Base-by-base conservation (phyloP, 2,329 filamentous ascomycete genomes). In the Sarocladium kiliense region DNA sequence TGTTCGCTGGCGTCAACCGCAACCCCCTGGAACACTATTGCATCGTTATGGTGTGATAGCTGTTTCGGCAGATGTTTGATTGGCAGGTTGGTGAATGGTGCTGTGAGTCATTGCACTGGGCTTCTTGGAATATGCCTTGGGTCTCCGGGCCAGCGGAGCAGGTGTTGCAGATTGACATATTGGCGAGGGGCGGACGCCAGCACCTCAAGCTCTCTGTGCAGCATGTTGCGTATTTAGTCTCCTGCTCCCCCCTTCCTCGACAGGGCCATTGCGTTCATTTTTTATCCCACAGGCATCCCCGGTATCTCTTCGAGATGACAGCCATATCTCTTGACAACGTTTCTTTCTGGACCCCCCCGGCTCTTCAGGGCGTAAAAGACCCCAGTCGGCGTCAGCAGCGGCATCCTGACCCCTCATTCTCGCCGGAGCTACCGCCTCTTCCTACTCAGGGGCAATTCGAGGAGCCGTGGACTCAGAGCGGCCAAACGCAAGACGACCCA, bases 161-260 rank as follows among this genome's bases (percentile, higher is more conserved):
- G 41, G 41, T 44, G 7, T 44, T 23, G 21, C 21, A 44, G 41
- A 44, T 21, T 44, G 19, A 25, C 7, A 25, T 21, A 21, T 10
- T 44, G 41, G 18, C 12, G 41, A 44, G 16, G n/a, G 41, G 41
- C 19, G 41, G 41, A 9, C 41, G 41, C 16, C 19, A 44, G 21
- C 21, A 44, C 41, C 19, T 44, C 19, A 44, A 44, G 41, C 41
- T 44, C 41, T 44, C 41, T 44, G 41, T 44, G 12, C 41, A 44
- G 41, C 41, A 44, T 25, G 41, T 44, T 44, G 41, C 41, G 41
- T 44, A 44, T 44, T 44, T 44, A 44, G 41, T 44, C 41, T 44
- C 41, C 41, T 44, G 41, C 18, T 21, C 7, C 21, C 41, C 21
- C 41, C 41, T 44, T 44, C 19, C 16, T 21, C 21, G 18, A 41